These are phyloP conservation scores for Pseudovirgaria hyperparasitica DNA, from an alignment of 2,329 filamentous ascomycete genomes.

Conservation along the genomic window DNA sequence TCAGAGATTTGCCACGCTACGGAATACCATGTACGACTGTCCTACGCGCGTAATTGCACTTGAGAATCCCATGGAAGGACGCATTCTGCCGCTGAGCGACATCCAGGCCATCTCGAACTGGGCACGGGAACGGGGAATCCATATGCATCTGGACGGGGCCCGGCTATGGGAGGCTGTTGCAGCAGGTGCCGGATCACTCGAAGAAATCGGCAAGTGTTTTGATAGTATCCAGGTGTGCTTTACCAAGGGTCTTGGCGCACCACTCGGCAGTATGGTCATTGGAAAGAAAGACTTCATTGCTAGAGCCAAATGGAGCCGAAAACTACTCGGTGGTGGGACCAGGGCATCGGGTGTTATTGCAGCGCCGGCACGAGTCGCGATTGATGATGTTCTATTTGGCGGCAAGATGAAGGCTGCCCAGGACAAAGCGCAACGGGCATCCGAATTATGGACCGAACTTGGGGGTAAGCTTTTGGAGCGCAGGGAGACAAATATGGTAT, in stretches of 20 bases:
- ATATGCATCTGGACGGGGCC: constrained; percentile 20
- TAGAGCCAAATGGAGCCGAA: constrained; percentile 25
- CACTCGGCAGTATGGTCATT: constrained; percentile 37
- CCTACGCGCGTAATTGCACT: constrained; percentile 19
- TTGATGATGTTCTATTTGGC: constrained; percentile 4
- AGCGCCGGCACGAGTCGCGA: constrained; percentile 5
- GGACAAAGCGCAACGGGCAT: constrained; percentile 3
- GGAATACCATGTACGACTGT: constrained; percentile 12
- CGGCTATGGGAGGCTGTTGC: constrained; percentile 17
- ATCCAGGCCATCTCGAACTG: constrained; percentile 16
- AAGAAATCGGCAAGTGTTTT: constrained; percentile 30
- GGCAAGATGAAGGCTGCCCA: constrained; percentile 4
- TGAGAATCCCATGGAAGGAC: constrained; percentile 17
- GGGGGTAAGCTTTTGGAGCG: constrained; percentile 3
- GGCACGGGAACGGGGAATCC: constrained; percentile 11
- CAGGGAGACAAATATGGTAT: constrained; percentile 5
- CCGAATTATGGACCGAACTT: constrained; percentile 2
- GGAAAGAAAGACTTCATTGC: constrained; percentile 24
- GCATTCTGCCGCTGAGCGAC: constrained; percentile 16
- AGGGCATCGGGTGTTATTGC: constrained; percentile 5
- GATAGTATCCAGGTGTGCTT: constrained; percentile 39
- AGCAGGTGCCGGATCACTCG: no score
- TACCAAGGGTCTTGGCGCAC: constrained; percentile 41
- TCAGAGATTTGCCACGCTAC: constrained; percentile 12
- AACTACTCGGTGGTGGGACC: constrained; percentile 4